These are phyloP conservation scores for Agaricus blazei DNA, from an alignment of 768 basidiomycete genomes.

Conservation along the genomic window DNA sequence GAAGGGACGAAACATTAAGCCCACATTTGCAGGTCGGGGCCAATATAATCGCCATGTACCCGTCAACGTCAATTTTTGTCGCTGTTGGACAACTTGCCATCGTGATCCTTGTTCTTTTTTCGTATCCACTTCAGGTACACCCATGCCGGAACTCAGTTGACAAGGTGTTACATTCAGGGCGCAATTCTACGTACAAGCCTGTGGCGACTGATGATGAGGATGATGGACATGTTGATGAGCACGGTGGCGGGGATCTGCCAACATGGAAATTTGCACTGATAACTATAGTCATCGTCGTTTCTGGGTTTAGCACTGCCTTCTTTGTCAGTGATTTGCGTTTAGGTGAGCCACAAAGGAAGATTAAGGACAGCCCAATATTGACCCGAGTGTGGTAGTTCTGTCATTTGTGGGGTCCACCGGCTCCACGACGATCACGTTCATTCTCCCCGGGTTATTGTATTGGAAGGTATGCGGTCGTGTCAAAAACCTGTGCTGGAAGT, in stretches of 20 bases:
- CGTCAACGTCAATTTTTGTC: slow-evolving; percentile 85
- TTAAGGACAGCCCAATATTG: slow-evolving; percentile 4
- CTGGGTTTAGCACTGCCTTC: slow-evolving; percentile 71
- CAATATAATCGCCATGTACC: slow-evolving; percentile 95
- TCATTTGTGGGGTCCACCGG: slow-evolving; percentile 97
- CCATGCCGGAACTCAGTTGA: slow-evolving; percentile 91
- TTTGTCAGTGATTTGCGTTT: slow-evolving; percentile 73
- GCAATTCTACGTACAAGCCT: slow-evolving; percentile 23
- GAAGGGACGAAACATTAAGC: background rate
- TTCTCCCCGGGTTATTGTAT: slow-evolving; percentile 89
- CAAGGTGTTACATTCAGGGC: slow-evolving; percentile 67
- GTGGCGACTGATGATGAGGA: slow-evolving; percentile 34
- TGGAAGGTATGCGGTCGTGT: slow-evolving; percentile 64
- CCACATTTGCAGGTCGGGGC: slow-evolving; percentile 58
- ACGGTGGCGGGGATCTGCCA: slow-evolving; percentile 58
- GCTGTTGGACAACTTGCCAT: slow-evolving; percentile 93
- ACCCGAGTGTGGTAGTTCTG: slow-evolving; percentile 49
- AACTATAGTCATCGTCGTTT: slow-evolving; percentile 58
- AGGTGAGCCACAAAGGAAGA: slow-evolving; percentile 39
- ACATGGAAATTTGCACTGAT: slow-evolving; percentile 61
- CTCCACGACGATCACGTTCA: slow-evolving; percentile 95
- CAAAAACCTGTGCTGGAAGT: background rate
- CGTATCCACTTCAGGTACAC: slow-evolving; percentile 91
- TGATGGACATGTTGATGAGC: slow-evolving; percentile 48
- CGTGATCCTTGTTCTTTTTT: slow-evolving; percentile 83